Evolutionary conservation across 345 rosid genomes (phyloP), one percentile per base, ranked within the genome.

Genomic region (Boechera stricta): DNA sequence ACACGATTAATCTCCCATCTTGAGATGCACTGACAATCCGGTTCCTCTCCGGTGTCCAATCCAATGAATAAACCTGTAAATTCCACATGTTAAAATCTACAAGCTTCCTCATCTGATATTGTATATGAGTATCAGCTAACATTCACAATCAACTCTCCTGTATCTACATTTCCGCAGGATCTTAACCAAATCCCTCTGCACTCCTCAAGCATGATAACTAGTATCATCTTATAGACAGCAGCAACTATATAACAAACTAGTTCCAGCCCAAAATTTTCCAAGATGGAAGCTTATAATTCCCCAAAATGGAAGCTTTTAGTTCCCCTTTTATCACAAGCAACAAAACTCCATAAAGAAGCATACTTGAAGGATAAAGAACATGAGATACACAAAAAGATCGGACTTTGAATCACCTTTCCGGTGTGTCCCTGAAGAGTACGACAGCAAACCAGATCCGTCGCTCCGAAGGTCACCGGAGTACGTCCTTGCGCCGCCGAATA

Each of bases 351-450:
- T 15, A 64, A 71, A 71, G 10, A 48, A 48, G 35, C 72, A 35
- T 4, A 61, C 52, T 64, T 77, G 1, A 44, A 53, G 56, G 70
- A 53, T 31, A 68, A 45, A 29, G 15, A 67, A 3, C 5, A 51
- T 6, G 44, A 41, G 44, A 41, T 11, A 41, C 44, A 41, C 4
- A 41, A 39, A 26, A 42, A 59, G 64, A 67, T 63, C 5, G 21
- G 74, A 33, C 11, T 4, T 55, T 6, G 7, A 67, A 39, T 49
- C 69, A 92, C 98, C 94, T 91, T 92, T 75, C 99, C 96, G 13
- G 97, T 88, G 80, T 92, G 99, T 51, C 99, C 98, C 76, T 92
- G 99, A 79, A 95, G 87, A 69, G 91, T 91, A 77, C 99, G 81
- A 84, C 98, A 92, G 31, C 98, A 95, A 39, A 95, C 98, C 85